phyloP scores from a whole-genome alignment of 768 basidiomycete species.

The Gyrodon lividus region DNA sequence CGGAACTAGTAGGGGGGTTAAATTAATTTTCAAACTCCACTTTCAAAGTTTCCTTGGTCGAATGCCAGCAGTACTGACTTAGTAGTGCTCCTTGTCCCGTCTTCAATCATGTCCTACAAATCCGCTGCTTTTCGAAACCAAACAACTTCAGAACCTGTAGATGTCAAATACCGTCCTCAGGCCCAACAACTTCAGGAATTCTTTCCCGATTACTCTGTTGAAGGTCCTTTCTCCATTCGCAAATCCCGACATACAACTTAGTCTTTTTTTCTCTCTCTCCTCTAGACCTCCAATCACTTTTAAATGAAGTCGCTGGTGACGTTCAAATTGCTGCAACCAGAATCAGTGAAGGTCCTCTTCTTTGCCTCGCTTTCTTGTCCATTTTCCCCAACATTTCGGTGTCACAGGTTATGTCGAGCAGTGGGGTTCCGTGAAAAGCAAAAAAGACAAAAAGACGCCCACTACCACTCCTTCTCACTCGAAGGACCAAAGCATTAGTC shows the following conservation, averaged over 20 bases:
- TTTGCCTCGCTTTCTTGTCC: background rate
- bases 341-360: constrained; percentile 66
- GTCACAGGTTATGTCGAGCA: constrained; percentile 66
- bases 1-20: background rate
- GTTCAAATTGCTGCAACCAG: constrained; percentile 65
- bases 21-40: constrained; percentile 29
- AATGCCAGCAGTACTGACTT: background rate
- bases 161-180: constrained; percentile 50
- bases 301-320: constrained; percentile 69
- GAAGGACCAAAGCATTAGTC: constrained; percentile 42
- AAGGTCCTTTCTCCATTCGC: constrained; percentile 45
- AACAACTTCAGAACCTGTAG: constrained; percentile 9
- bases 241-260: constrained; percentile 26
- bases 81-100: constrained; percentile 1
- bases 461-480: constrained; percentile 39
- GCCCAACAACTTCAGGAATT: constrained; percentile 65
- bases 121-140: constrained; percentile 27
- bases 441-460: constrained; percentile 79
- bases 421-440: constrained; percentile 82
- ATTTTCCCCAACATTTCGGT: constrained; percentile 11
- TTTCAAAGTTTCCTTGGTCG: constrained; percentile 3
- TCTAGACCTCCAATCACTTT: constrained; percentile 64
- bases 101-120: constrained; percentile 31
- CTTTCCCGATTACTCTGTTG: constrained; percentile 68
- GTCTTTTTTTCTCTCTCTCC: constrained; percentile 13